Conservation (phyloP, 495 filamentous ascomycete species). For the Aspergillus cristatus region DNA sequence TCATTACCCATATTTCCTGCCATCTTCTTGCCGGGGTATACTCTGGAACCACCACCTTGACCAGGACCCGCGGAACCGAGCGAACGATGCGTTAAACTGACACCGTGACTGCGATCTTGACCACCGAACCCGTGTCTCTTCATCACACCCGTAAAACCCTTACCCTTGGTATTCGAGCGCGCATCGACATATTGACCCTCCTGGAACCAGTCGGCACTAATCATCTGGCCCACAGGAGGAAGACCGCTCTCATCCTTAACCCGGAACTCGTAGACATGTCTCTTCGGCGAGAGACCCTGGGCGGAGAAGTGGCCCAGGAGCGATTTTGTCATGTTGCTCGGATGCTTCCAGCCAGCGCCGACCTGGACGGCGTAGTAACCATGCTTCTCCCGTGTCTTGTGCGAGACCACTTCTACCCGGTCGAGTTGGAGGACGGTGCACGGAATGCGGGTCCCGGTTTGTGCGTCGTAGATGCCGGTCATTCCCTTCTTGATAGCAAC, state of each 20-base stretch:
- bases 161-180: conserved; percentile 65
- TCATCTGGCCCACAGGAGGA: conserved; percentile 57
- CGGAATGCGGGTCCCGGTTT: conserved; percentile 65
- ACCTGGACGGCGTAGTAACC: conserved; percentile 92
- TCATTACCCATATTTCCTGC: conserved; percentile 87
- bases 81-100: conserved; percentile 80
- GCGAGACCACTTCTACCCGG: conserved; percentile 73
- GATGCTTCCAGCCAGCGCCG: conserved; percentile 66
- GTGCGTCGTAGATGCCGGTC: conserved; percentile 74
- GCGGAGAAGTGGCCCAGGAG: conserved; percentile 77
- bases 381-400: conserved; percentile 70
- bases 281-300: conserved; percentile 70
- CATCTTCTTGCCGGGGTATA: conserved; percentile 96
- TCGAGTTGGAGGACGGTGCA: conserved; percentile 95
- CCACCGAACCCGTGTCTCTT: conserved; percentile 83
- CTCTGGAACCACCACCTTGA: conserved; percentile 86
- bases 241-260: conserved; percentile 65
- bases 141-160: conserved; percentile 95
- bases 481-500: conserved; percentile 90
- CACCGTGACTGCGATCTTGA: conserved; percentile 89
- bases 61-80: conserved; percentile 80
- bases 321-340: conserved; percentile 66
- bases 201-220: conserved; percentile 78
- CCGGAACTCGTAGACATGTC: conserved; percentile 74
- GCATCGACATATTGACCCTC: conserved; percentile 88